Percentiles rank a stretch among this genome's conserved stretches.
Evolutionary conservation across 352 stramenopile genomes (phyloP).

Genomic region (Phytopythium sindhum): DNA sequence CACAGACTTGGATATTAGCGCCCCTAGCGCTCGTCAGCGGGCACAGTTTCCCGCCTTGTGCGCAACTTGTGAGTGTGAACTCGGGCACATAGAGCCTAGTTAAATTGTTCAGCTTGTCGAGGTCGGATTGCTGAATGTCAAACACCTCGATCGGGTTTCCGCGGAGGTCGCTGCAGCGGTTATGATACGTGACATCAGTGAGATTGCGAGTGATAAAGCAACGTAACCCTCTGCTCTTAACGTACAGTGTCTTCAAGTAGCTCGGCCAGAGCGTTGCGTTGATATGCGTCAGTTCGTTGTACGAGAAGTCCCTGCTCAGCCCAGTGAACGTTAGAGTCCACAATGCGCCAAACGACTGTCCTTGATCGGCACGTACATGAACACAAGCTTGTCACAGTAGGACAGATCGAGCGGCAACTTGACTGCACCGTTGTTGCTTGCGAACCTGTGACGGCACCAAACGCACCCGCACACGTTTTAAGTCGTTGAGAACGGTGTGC

Average conservation of each 20-base stretch:
- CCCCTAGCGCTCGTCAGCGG: not conserved
- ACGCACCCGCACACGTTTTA: not conserved
- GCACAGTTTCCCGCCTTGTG: not conserved
- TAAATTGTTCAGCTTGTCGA: conserved; percentile 10
- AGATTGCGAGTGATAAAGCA: not conserved
- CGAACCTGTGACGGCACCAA: not conserved
- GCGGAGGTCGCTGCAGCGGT: conserved; percentile 12
- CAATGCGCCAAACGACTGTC: not conserved
- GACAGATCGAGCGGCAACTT: not conserved
- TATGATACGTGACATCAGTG: not conserved
- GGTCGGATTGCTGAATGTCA: conserved; percentile 15
- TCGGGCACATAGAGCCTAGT: not conserved
- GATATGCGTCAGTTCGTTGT: conserved; percentile 14
- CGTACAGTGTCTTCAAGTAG: conserved; percentile 12
- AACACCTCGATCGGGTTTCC: conserved; percentile 20
- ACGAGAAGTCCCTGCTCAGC: conserved; percentile 18
- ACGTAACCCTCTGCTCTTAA: not conserved
- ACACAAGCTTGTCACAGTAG: not conserved
- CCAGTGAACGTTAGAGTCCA: not conserved
- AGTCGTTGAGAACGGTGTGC: not conserved
- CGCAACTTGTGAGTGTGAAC: not conserved
- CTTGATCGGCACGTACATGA: not conserved
- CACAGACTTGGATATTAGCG: conserved; percentile 1
- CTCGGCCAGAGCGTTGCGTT: conserved; percentile 16
- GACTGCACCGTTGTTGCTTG: conserved; percentile 4